Evolutionary conservation across 257 asterid species (phyloP).

Genomic region (Paulownia fortunei): DNA sequence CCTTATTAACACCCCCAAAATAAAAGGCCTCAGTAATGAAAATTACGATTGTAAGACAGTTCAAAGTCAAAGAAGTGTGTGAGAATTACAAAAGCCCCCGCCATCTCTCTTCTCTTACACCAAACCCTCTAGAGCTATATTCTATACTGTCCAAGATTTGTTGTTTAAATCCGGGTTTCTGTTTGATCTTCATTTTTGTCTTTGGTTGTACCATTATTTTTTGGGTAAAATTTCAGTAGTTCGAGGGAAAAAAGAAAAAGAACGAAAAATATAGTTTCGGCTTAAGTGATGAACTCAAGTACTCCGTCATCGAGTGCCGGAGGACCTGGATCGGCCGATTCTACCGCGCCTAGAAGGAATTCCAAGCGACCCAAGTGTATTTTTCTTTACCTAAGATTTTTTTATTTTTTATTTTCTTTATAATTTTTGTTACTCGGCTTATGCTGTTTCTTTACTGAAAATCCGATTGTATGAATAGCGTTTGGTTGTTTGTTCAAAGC

Average conservation of each 20-base stretch:
- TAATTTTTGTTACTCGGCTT: not conserved
- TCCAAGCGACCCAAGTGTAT: slow-evolving; percentile 81
- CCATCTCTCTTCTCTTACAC: too few relatives aligned
- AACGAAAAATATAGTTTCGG: not conserved
- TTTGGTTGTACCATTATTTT: not conserved
- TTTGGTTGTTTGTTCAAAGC: not conserved
- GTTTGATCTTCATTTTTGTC: not conserved
- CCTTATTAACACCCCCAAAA: too few relatives aligned
- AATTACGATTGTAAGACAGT: too few relatives aligned
- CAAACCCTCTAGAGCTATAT: too few relatives aligned
- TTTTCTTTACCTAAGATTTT: not conserved
- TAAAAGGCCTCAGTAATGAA: too few relatives aligned
- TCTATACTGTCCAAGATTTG: not conserved
- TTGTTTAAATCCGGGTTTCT: not conserved
- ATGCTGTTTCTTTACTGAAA: not conserved
- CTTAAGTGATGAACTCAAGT: slow-evolving; percentile 52
- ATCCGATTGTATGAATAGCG: not conserved
- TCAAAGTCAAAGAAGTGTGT: too few relatives aligned
- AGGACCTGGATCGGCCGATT: slow-evolving; percentile 65
- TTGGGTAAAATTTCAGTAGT: too few relatives aligned
- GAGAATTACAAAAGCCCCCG: too few relatives aligned
- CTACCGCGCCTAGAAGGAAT: slow-evolving; percentile 51
- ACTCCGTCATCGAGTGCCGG: slow-evolving; percentile 62
- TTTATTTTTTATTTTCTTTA: not conserved
- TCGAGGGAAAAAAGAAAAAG: not conserved